Evolutionary conservation across 2,329 filamentous ascomycete species (phyloP), one percentile per base, ranked within the genome.

Genomic region (Fusarium guadeloupense): DNA sequence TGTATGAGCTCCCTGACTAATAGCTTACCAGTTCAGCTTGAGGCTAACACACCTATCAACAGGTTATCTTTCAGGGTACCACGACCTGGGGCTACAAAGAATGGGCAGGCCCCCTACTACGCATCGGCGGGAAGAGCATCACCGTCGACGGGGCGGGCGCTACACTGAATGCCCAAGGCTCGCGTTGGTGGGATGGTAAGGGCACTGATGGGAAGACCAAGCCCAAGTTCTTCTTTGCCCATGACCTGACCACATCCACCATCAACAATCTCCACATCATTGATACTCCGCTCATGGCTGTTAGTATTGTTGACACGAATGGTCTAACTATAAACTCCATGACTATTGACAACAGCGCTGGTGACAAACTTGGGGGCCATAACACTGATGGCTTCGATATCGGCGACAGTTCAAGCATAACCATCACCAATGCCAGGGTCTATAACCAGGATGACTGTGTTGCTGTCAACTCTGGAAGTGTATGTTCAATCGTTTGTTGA

Each of bases 331-430:
- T 79, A 6, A 72, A 65, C n/a, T 65, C 69, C 37, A 69, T 80
- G 56, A 76, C 65, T 16, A 72, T 80, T 8, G 73, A 80, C 52
- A 76, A 74, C 62, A 67, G 69, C 2, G 71, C 57, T 13, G 77
- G 76, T n/a, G 73, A 77, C 52, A 42, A 67, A 8, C 66, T 60
- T 16, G 68, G 69, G 9, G 74, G 71, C 23, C 71, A 82, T 62
- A 87, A 87, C 74, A 87, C 83, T 1, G 85, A 87, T 64, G 84
- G 78, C 2, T 87, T 87, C 64, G 83, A 87, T 59, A 78, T 87
- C 54, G 80, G 81, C 45, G 74, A 71, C 33, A 83, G 79, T 30
- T 75, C 71, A 23, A 76, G 76, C 43, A 76, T 86, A 25, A 78
- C 75, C 40, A 85, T 87, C 47, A 76, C 74, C 16, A 79, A 78